Percentiles rank a stretch among this genome's conserved stretches.
These are phyloP conservation scores for Cercospora citrullina DNA, from an alignment of 2,329 filamentous ascomycete genomes.

Conservation along the genomic window DNA sequence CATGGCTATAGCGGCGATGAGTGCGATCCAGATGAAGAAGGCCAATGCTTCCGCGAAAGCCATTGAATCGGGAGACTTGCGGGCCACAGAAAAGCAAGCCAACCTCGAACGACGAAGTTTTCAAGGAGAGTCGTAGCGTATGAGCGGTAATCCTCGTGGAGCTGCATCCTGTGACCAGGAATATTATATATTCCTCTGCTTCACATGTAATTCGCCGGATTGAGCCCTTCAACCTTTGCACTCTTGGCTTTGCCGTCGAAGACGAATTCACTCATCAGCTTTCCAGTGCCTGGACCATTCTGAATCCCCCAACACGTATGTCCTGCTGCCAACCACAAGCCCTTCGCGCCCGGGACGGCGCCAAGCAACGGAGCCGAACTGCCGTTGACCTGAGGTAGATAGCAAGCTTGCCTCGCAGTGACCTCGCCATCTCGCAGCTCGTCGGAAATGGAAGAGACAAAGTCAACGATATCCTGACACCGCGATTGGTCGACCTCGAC, in stretches of 20 bases:
- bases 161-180: not conserved
- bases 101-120: not conserved
- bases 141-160: not conserved
- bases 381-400: constrained; percentile 72
- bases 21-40: not conserved
- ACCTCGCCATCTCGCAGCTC: constrained; percentile 54
- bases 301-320: constrained; percentile 99
- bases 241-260: constrained; percentile 48
- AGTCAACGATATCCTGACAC: constrained; percentile 83
- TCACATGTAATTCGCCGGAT: constrained; percentile 39
- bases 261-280: constrained; percentile 49
- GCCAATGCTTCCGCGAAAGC: not conserved
- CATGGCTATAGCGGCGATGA: not conserved
- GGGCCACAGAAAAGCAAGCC: not conserved
- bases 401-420: constrained; percentile 82
- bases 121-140: not conserved
- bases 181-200: not conserved
- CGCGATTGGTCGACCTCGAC: constrained; percentile 73
- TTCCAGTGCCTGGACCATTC: constrained; percentile 79
- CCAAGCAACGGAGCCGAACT: constrained; percentile 76
- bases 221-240: constrained; percentile 45
- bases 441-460: constrained; percentile 63
- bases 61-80: not conserved
- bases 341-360: constrained; percentile 63
- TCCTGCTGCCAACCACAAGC: constrained; percentile 78